phyloP scores from a whole-genome alignment of 805 yeast species.

The Lipomyces sp. region DNA sequence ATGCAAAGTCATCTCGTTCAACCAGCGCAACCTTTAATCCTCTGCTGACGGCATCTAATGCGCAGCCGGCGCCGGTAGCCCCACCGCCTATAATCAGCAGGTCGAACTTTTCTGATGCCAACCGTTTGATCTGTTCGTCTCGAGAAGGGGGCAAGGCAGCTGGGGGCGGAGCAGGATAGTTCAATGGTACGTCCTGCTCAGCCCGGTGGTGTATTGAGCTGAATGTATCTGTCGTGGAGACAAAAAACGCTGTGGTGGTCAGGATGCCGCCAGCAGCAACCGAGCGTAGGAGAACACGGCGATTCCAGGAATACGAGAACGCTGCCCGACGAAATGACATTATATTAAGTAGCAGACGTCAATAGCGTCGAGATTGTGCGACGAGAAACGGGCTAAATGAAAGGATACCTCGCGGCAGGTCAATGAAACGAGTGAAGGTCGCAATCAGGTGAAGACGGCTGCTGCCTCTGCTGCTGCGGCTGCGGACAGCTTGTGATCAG shows the following conservation, averaged over 20 bases:
- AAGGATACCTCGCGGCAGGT: neutral
- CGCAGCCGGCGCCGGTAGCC: constrained; percentile 93
- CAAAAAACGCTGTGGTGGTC: constrained; percentile 5
- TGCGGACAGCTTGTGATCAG: neutral
- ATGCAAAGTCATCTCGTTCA: constrained; percentile 87
- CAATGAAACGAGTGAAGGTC: neutral
- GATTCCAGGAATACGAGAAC: neutral
- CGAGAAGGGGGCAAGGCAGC: constrained; percentile 35
- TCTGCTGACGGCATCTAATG: constrained; percentile 87
- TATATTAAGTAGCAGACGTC: neutral
- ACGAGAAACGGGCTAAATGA: neutral
- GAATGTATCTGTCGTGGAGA: constrained; percentile 11
- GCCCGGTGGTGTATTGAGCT: constrained; percentile 1
- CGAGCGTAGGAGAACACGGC: neutral
- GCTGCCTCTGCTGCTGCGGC: neutral
- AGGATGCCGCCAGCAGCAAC: constrained; percentile 9
- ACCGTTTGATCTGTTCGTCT: constrained; percentile 26
- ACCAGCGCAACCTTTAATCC: constrained; percentile 87
- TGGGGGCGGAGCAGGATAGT: constrained; percentile 21
- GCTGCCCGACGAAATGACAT: constrained; percentile 3
- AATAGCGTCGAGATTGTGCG: neutral
- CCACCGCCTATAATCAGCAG: constrained; percentile 94
- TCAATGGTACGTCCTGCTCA: constrained; percentile 7
- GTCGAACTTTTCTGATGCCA: constrained; percentile 56
- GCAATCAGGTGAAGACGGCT: too few relatives aligned